phyloP scores from a whole-genome alignment of 495 filamentous ascomycete genomes.

The Sordaria brevicollis region DNA sequence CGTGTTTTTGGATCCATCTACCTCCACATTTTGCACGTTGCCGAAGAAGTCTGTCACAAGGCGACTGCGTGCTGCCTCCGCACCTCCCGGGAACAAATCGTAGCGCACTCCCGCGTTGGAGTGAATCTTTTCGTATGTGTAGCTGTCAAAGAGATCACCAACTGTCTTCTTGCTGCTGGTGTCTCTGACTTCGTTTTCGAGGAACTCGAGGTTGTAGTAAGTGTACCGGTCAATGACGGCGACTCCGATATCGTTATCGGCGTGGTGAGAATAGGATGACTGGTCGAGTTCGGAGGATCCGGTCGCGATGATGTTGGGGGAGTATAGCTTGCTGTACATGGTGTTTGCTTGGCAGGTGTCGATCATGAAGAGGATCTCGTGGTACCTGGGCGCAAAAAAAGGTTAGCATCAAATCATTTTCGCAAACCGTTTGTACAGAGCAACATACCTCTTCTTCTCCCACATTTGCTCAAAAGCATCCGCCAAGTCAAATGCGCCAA shows the following conservation, averaged over 20 bases:
- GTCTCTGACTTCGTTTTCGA: slow-evolving; percentile 81
- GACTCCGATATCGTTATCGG: slow-evolving; percentile 91
- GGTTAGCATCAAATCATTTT: neutral
- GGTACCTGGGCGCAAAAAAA: slow-evolving; percentile 42
- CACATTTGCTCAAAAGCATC: slow-evolving; percentile 99
- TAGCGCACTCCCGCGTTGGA: slow-evolving; percentile 84
- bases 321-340: slow-evolving; percentile 97
- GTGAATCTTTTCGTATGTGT: slow-evolving; percentile 91
- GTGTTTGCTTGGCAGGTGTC: slow-evolving; percentile 99
- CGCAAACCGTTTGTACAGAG: neutral
- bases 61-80: slow-evolving; percentile 58
- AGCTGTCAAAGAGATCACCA: slow-evolving; percentile 90
- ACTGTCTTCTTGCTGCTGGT: slow-evolving; percentile 74
- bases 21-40: slow-evolving; percentile 93
- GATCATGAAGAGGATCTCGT: slow-evolving; percentile 99
- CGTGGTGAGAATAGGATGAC: slow-evolving; percentile 91
- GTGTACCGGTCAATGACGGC: slow-evolving; percentile 98
- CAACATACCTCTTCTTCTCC: slow-evolving; percentile 82
- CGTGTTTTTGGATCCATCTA: slow-evolving; percentile 48
- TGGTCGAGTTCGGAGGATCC: slow-evolving; percentile 90
- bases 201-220: slow-evolving; percentile 95
- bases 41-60: slow-evolving; percentile 94
- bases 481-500: slow-evolving; percentile 88
- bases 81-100: slow-evolving; percentile 79
- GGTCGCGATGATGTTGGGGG: slow-evolving; percentile 92